Percentiles rank a stretch among this genome's conserved stretches.
These are phyloP conservation scores for Apophysomyces variabilis DNA, from an alignment of 371 early-diverging fungal genomes.

Conservation along the genomic window DNA sequence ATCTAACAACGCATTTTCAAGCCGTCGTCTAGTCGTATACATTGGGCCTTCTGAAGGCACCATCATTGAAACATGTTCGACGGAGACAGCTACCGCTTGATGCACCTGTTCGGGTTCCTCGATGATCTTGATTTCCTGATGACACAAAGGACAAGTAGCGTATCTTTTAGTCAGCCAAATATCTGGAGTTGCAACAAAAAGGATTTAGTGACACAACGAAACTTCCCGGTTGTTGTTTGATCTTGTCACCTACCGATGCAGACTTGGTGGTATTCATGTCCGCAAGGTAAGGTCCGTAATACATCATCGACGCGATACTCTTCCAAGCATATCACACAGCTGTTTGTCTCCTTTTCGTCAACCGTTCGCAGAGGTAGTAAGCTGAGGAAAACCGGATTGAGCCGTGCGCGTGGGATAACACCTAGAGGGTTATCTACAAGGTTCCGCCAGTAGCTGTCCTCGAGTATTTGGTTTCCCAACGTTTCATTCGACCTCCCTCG, in stretches of 20 bases:
- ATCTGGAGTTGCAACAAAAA: background rate
- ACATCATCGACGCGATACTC: background rate
- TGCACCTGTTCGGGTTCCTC: conserved; percentile 6
- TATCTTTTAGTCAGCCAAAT: conserved; percentile 14
- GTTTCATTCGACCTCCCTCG: background rate
- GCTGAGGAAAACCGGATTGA: background rate
- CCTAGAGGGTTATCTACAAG: background rate
- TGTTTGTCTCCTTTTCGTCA: background rate
- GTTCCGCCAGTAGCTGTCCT: conserved; percentile 3
- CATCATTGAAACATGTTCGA: background rate
- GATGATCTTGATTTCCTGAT: background rate
- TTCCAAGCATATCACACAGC: conserved; percentile 14
- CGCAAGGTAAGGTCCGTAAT: conserved; percentile 13
- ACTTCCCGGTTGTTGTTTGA: too few species aligned
- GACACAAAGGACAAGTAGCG: conserved; percentile 17
- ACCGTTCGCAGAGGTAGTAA: background rate
- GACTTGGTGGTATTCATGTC: conserved; percentile 14
- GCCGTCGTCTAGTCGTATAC: background rate
- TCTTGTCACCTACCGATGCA: conserved; percentile 12
- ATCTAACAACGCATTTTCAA: background rate
- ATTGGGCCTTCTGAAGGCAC: background rate
- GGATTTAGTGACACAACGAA: too few species aligned
- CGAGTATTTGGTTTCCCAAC: background rate
- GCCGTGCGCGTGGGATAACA: background rate
- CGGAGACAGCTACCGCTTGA: background rate